Evolutionary conservation across 257 asterid species (phyloP), one percentile per base, ranked within the genome.

Genomic region (Gynochthodes officinalis): DNA sequence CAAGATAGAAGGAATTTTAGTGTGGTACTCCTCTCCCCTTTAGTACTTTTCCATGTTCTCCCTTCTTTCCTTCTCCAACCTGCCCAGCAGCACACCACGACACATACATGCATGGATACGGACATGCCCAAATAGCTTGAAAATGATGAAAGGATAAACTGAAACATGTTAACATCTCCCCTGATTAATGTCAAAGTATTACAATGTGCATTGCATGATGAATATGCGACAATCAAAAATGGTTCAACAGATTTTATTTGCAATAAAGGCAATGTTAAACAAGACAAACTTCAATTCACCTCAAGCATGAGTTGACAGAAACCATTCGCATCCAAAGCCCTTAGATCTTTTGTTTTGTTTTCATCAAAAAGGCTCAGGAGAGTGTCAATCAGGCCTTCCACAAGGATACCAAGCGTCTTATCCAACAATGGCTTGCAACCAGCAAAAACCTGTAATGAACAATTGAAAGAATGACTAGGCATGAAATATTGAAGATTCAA

Each of bases 221-320:
- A 61, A 4, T 46, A 15, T n/a, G n/a, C n/a, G n/a, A n/a, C n/a
- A n/a, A n/a, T n/a, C n/a, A 6, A 59, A 43, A 19, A 50, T 15
- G 64, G 2, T 25, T 39, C 23, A 33, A 16, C 30, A 19, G 28
- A 28, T 1, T 25, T 8, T 19, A 43, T 42, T 42, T 30, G 73
- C 42, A 32, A 5, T 12, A 14, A 43, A 66, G 42, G 18, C 25
- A 55, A 30, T 44, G 48, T 32, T 13, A 61, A 61, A 28, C 25
- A 69, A 75, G 61, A 64, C 65, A 32, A 50, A 42, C 62, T 21
- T 33, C 21, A 11, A 70, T 79, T 80, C 75, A 87, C 99, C 98
- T 94, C 99, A 69, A 94, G 95, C 98, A 91, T 94, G 68, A 94
- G 89, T 86, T 89, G 98, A 82, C 90, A 94, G 81, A 86, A 94